phyloP scores from a whole-genome alignment of 208 protist species.

The Leishmania tarentolae region DNA sequence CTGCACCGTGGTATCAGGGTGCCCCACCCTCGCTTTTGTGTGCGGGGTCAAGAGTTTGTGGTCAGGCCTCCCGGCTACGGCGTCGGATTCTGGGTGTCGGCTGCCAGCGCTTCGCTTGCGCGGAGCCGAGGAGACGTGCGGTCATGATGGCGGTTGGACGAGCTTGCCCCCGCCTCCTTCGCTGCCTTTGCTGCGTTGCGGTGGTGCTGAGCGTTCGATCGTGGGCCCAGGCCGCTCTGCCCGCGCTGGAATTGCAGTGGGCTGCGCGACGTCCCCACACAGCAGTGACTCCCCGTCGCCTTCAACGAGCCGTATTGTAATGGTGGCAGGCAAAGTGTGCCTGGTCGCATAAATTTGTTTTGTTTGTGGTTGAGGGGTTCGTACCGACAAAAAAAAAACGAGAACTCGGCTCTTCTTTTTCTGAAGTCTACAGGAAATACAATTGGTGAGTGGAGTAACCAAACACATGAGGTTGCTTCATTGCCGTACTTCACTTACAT shows the following conservation, averaged over 20 bases:
- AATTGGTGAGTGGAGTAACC: background rate
- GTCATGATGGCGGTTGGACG: background rate
- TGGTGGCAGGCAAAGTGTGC: background rate
- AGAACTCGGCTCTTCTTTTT: background rate
- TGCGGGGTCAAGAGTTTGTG: background rate
- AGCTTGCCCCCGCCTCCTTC: no score
- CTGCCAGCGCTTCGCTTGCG: background rate
- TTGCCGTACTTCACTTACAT: background rate
- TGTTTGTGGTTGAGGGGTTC: background rate
- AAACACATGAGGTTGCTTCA: background rate
- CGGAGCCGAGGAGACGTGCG: background rate
- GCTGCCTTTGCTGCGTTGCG: background rate
- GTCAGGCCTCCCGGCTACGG: background rate
- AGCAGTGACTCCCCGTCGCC: background rate
- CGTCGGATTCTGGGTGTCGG: background rate
- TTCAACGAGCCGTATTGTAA: background rate
- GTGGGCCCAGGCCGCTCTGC: background rate
- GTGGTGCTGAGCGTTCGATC: background rate
- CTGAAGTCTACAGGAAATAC: background rate
- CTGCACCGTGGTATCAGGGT: background rate
- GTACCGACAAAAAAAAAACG: background rate
- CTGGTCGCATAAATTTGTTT: background rate
- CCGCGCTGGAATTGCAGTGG: background rate
- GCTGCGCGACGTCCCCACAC: background rate
- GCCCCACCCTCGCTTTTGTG: background rate